These are phyloP conservation scores for Neurospora crassa DNA, from an alignment of 2,329 filamentous ascomycete species.

Conservation along the genomic window DNA sequence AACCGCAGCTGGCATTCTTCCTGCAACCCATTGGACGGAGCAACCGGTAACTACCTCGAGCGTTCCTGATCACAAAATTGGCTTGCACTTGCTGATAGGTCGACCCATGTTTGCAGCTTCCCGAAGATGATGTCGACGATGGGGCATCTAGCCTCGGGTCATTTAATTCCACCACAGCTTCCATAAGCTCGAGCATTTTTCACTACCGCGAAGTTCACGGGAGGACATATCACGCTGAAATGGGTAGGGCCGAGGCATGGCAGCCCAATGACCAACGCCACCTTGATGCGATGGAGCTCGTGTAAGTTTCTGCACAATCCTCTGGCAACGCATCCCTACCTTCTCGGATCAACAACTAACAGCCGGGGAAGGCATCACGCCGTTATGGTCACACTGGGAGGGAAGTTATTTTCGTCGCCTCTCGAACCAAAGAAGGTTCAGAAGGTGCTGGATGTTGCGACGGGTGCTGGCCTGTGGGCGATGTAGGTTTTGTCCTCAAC, in stretches of 20 bases:
- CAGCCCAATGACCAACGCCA: constrained; percentile 8
- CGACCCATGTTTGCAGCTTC: not conserved
- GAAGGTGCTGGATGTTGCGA: constrained; percentile 6
- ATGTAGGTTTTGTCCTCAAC: not conserved
- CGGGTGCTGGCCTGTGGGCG: not conserved
- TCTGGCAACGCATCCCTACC: not conserved
- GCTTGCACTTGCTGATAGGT: not conserved
- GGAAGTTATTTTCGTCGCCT: not conserved
- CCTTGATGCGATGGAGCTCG: not conserved
- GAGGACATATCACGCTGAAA: constrained; percentile 7
- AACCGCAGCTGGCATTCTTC: not conserved
- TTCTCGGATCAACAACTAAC: not conserved
- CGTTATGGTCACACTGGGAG: not conserved
- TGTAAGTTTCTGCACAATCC: not conserved
- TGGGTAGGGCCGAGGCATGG: constrained; percentile 5
- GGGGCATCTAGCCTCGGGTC: not conserved
- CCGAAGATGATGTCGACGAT: not conserved
- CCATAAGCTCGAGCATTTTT: not conserved
- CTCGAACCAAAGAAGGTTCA: not conserved
- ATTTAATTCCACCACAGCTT: constrained; percentile 5
- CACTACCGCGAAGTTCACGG: constrained; percentile 4
- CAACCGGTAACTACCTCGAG: not conserved
- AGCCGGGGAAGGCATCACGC: not conserved
- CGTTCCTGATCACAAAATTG: not conserved
- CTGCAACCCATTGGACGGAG: not conserved